phyloP scores from a whole-genome alignment of 768 basidiomycete genomes.

The Lactarius psammicola region DNA sequence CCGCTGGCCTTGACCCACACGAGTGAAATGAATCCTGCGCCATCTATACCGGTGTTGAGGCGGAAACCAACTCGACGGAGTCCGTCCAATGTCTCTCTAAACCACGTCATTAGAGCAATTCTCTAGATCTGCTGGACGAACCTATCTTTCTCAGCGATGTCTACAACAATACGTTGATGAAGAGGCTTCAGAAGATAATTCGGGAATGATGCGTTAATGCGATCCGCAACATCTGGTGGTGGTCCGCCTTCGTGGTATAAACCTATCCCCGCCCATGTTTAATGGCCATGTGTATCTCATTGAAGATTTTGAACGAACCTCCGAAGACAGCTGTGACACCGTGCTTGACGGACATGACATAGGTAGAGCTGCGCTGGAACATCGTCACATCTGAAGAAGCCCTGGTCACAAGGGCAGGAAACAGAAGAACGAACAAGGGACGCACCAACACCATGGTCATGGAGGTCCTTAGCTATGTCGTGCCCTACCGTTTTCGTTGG shows the following conservation, averaged over 20 bases:
- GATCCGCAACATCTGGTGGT: slow-evolving; percentile 51
- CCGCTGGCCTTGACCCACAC: slow-evolving; percentile 51
- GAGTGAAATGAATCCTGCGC: slow-evolving; percentile 47
- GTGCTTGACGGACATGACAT: slow-evolving; percentile 36
- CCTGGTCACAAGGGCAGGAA: not conserved
- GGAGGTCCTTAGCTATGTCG: slow-evolving; percentile 37
- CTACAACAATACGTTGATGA: slow-evolving; percentile 39
- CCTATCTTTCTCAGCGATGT: slow-evolving; percentile 58
- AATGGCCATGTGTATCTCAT: not conserved
- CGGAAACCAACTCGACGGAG: slow-evolving; percentile 57
- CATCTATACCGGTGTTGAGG: slow-evolving; percentile 47
- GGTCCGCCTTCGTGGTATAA: slow-evolving; percentile 27
- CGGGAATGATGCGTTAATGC: slow-evolving; percentile 46
- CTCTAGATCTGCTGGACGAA: not conserved
- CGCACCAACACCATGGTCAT: slow-evolving; percentile 33
- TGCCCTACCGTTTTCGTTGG: slow-evolving; percentile 27
- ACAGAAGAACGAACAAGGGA: not conserved
- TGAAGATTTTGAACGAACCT: not conserved
- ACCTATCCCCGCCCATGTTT: slow-evolving; percentile 5
- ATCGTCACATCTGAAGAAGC: slow-evolving; percentile 29
- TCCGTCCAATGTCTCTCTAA: slow-evolving; percentile 50
- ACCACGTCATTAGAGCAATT: not conserved
- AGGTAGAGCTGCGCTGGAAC: slow-evolving; percentile 39
- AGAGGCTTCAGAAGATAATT: slow-evolving; percentile 29
- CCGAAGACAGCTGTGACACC: slow-evolving; percentile 27